Percentiles rank a stretch among this genome's conserved stretches.
Evolutionary conservation across 805 yeast genomes (phyloP).

Genomic region (Cyberlindnera lachancei): DNA sequence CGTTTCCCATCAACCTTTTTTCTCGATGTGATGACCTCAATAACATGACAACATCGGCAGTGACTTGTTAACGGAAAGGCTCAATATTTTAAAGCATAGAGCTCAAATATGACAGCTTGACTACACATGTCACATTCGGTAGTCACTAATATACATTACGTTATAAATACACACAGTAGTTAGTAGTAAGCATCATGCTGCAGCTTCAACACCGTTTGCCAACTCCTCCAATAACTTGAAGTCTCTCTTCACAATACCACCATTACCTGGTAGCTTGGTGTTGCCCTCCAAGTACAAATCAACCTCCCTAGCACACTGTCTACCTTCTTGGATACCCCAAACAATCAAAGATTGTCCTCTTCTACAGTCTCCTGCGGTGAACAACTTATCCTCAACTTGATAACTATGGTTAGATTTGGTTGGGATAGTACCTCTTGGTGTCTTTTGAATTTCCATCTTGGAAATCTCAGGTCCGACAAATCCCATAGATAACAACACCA

Average conservation of each 20-base stretch:
- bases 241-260: slow-evolving; percentile 83
- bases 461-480: slow-evolving; percentile 93
- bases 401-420: slow-evolving; percentile 52
- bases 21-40: too few relatives aligned
- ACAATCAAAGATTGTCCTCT: slow-evolving; percentile 97
- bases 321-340: slow-evolving; percentile 99
- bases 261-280: slow-evolving; percentile 86
- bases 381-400: slow-evolving; percentile 65
- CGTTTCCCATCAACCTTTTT: too few relatives aligned
- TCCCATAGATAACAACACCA: slow-evolving; percentile 93
- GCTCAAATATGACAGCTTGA: too few relatives aligned
- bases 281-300: slow-evolving; percentile 72
- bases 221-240: slow-evolving; percentile 69
- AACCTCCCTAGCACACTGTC: slow-evolving; percentile 95
- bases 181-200: too few relatives aligned
- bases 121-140: too few relatives aligned
- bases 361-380: slow-evolving; percentile 98
- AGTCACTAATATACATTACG: too few relatives aligned
- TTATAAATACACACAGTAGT: too few relatives aligned
- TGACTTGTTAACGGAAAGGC: too few relatives aligned
- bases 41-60: too few relatives aligned
- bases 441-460: slow-evolving; percentile 55
- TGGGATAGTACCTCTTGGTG: slow-evolving; percentile 77
- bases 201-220: slow-evolving; percentile 28
- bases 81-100: too few relatives aligned